Percentiles rank a stretch among this genome's conserved stretches.
These are phyloP conservation scores for Zymoseptoria tritici DNA, from an alignment of 2,329 filamentous ascomycete genomes.

Conservation along the genomic window DNA sequence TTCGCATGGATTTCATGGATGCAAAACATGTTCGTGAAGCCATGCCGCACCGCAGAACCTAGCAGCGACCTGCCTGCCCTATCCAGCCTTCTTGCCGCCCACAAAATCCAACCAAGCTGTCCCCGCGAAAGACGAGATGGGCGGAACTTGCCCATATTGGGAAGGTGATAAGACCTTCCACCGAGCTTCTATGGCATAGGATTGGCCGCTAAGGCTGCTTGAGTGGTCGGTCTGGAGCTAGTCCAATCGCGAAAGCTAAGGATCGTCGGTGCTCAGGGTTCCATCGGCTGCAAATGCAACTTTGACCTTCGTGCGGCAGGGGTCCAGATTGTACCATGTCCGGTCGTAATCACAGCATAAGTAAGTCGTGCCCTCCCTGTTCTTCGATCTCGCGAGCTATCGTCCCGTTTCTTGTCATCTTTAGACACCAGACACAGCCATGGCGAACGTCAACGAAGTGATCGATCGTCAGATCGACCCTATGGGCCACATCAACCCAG, in stretches of 20 bases:
- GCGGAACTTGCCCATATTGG: not conserved
- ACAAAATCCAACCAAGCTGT: not conserved
- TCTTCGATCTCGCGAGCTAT: not conserved
- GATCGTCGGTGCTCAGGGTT: not conserved
- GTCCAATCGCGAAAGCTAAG: not conserved
- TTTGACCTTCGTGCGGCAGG: not conserved
- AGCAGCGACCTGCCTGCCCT: not conserved
- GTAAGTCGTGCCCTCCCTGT: not conserved
- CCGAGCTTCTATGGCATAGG: not conserved
- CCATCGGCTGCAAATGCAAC: not conserved
- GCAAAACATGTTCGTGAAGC: not conserved
- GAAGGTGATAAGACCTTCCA: constrained; percentile 5
- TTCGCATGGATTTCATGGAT: not conserved
- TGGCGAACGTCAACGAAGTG: constrained; percentile 26
- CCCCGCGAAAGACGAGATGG: not conserved
- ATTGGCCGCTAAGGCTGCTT: not conserved
- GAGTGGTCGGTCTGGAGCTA: constrained; percentile 1
- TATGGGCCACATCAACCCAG: constrained; percentile 24
- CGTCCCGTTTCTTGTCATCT: not conserved
- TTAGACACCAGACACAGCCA: constrained; percentile 10
- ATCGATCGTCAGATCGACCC: constrained; percentile 29
- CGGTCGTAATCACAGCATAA: not conserved
- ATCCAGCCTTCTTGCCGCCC: not conserved
- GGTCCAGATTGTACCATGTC: not conserved
- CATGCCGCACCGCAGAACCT: not conserved